phyloP scores from a whole-genome alignment of 495 filamentous ascomycete species.

The Massariosphaeria phaeospora region DNA sequence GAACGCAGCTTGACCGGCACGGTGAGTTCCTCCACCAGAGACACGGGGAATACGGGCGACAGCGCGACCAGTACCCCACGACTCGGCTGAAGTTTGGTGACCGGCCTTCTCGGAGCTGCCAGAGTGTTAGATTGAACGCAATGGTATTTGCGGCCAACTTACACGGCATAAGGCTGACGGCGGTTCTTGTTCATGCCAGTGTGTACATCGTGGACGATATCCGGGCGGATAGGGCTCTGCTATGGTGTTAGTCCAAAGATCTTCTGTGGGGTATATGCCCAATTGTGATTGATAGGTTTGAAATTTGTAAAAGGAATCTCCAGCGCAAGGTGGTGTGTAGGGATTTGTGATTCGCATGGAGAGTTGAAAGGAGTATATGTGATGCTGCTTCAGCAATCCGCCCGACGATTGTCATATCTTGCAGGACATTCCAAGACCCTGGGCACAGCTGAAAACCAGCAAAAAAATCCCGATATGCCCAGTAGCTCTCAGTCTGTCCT shows the following conservation, averaged over 20 bases:
- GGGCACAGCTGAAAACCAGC: neutral
- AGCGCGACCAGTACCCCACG: conserved; percentile 99
- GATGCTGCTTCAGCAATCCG: neutral
- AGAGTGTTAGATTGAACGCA: neutral
- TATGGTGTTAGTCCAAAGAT: neutral
- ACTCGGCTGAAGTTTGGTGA: conserved; percentile 99
- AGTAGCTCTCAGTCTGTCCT: neutral
- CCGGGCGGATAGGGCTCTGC: conserved; percentile 77
- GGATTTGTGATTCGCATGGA: too few species aligned
- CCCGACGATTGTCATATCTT: neutral
- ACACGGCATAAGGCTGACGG: conserved; percentile 98
- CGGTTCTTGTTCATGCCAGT: conserved; percentile 99
- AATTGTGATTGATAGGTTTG: too few species aligned
- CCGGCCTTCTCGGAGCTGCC: conserved; percentile 84
- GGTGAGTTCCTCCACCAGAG: conserved; percentile 99
- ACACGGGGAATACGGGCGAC: conserved; percentile 99
- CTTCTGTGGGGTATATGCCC: too few species aligned
- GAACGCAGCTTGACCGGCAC: conserved; percentile 98
- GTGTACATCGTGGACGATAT: conserved; percentile 98
- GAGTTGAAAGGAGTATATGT: too few species aligned
- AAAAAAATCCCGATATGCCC: neutral
- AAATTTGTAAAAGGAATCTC: too few species aligned
- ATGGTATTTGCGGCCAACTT: neutral
- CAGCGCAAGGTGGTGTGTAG: too few species aligned
- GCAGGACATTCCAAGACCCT: neutral